phyloP scores from a whole-genome alignment of 768 basidiomycete genomes.

The Postia placenta region DNA sequence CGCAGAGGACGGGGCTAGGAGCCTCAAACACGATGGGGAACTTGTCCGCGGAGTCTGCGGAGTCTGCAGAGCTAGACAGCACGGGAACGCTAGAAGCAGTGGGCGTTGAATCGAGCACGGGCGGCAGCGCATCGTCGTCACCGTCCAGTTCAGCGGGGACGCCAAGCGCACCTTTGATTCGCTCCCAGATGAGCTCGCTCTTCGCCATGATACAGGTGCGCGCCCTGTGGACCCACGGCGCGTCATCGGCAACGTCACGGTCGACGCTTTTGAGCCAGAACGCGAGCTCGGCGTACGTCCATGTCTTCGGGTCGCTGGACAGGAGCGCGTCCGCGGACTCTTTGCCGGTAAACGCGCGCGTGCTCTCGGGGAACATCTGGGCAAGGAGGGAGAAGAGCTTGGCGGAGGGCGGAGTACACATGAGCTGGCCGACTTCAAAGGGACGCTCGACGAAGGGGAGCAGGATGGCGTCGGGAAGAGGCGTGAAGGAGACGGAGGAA shows the following conservation, averaged over 20 bases:
- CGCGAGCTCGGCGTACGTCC: constrained; percentile 69
- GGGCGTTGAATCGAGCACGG: constrained; percentile 7
- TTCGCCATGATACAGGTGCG: constrained; percentile 72
- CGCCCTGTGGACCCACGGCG: constrained; percentile 64
- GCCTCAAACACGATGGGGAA: constrained; percentile 1
- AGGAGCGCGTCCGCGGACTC: constrained; percentile 21
- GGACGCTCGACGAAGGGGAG: constrained; percentile 86
- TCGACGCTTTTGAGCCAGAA: constrained; percentile 61
- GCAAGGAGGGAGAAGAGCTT: constrained; percentile 69
- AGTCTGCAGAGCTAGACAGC: neutral
- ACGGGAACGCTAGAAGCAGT: neutral
- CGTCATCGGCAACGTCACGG: constrained; percentile 60
- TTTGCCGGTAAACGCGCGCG: constrained; percentile 21
- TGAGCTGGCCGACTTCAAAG: constrained; percentile 63
- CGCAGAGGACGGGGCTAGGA: neutral
- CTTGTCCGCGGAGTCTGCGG: neutral
- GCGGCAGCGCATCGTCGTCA: constrained; percentile 33
- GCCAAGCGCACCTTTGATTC: constrained; percentile 81
- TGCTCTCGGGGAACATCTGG: constrained; percentile 52
- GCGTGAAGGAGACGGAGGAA: constrained; percentile 60
- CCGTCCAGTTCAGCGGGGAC: constrained; percentile 80
- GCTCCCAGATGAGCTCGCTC: constrained; percentile 88
- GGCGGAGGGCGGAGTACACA: constrained; percentile 57
- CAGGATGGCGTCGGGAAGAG: constrained; percentile 68
- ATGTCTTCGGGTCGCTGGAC: constrained; percentile 49